A percentile compares a stretch with the other conserved stretches of the same genome.
Conservation (phyloP, 2,329 filamentous ascomycete genomes). For the Aspergillus neoniger region DNA sequence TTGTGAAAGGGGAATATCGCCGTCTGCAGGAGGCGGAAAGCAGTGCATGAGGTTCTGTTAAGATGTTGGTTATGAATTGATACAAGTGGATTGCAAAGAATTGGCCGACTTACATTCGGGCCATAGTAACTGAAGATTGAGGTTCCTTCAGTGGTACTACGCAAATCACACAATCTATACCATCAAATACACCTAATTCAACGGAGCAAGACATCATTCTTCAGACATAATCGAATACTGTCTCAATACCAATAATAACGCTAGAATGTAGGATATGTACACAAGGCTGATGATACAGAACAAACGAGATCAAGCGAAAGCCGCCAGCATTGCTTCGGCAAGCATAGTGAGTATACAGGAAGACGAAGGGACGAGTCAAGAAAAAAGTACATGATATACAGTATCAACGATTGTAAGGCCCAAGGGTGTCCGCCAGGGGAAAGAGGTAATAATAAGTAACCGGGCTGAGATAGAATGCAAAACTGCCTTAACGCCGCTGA, state of each 20-base stretch:
- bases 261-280: conserved; percentile 29
- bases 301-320: conserved; percentile 11
- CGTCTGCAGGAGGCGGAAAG: too few relatives aligned
- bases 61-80: too few relatives aligned
- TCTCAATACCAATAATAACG: neutral
- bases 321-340: neutral
- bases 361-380: neutral
- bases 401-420: neutral
- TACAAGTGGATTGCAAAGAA: too few relatives aligned
- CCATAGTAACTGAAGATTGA: too few relatives aligned
- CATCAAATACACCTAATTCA: too few relatives aligned
- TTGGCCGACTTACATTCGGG: too few relatives aligned
- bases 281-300: neutral
- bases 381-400: neutral
- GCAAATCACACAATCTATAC: too few relatives aligned
- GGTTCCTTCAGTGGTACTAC: too few relatives aligned
- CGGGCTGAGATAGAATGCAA: conserved; percentile 15
- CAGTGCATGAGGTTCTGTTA: too few relatives aligned
- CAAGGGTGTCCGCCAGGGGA: conserved; percentile 1
- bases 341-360: conserved; percentile 4
- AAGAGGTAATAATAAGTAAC: conserved; percentile 11
- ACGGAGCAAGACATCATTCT: neutral
- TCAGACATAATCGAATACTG: neutral
- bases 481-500: conserved; percentile 29
- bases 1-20: conserved; percentile 11